Evolutionary conservation across 148 eudicot genomes (phyloP).

Genomic region (Polygonum maritimum): DNA sequence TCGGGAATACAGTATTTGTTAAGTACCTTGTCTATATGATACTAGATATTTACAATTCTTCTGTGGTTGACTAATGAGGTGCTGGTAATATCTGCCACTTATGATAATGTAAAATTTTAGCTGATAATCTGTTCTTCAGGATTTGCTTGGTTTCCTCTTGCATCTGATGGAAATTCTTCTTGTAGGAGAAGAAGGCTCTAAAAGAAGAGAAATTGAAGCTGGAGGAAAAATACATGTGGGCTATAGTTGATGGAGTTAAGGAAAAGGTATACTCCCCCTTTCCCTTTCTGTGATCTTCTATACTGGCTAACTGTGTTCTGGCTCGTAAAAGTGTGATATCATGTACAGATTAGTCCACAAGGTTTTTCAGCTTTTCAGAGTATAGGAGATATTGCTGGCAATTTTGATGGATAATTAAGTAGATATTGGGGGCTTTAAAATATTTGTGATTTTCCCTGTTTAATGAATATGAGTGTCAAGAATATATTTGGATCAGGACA

Average conservation of each 20-base stretch:
- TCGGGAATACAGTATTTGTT: not conserved
- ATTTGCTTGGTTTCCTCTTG: conserved; percentile 1
- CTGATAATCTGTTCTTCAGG: not conserved
- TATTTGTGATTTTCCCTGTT: not conserved
- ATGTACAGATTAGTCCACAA: not conserved
- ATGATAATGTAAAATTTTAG: not conserved
- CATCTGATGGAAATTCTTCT: conserved; percentile 16
- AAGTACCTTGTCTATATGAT: not conserved
- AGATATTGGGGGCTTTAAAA: not conserved
- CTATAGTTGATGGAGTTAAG: conserved; percentile 83
- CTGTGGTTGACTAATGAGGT: not conserved
- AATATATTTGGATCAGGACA: not conserved
- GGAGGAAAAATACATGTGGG: conserved; percentile 99
- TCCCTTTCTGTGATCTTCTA: too few species aligned
- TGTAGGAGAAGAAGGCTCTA: conserved; percentile 90
- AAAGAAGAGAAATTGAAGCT: conserved; percentile 86
- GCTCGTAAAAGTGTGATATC: not conserved
- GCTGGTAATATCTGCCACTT: not conserved
- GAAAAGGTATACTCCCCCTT: conserved; percentile 56
- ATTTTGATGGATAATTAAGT: not conserved
- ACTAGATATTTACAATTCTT: not conserved
- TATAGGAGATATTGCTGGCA: not conserved
- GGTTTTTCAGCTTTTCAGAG: not conserved
- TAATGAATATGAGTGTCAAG: not conserved
- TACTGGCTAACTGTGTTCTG: not conserved